Base-by-base conservation (phyloP, 2,329 filamentous ascomycete species). In the Kalaharituber pfeilii region DNA sequence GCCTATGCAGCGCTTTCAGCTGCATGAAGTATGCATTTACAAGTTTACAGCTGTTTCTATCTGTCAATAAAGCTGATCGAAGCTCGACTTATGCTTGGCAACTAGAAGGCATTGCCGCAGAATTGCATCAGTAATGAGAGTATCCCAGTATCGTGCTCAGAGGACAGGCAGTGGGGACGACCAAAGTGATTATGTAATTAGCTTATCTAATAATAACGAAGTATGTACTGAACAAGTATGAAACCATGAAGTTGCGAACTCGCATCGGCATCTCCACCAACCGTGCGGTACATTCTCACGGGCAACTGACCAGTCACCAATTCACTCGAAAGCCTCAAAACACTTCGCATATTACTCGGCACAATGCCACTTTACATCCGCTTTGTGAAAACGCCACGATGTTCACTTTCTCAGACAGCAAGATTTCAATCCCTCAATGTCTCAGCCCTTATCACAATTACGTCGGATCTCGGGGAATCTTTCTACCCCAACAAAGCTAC, bases 11-110 rank as follows among this genome's bases (percentile, higher is more conserved):
- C 11, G 84, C 84, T 53, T 89, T 84, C 18, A 94, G 75, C 60
- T 85, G 82, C 1, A 85, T 79, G 8, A 94, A 76, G 63, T 86
- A 81, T 53, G 86, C 81, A 62, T 83, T 79, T 2, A 96, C 77
- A 1, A 80, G 72, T 66, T 91, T 93, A n/a, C 67, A 93, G 86
- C 65, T 85, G 79, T 65, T 80, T 82, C 6, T 81, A 81, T 27
- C 76, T 25, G 77, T 69, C 61, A 76, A 74, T 47, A 22, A 15
- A 22, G 50, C 26, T 27, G 25, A 20, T 36, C 6, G n/a, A 8
- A 8, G n/a, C n/a, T 18, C n/a, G 9, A 22, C 54, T 49, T 24
- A 55, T 49, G 50, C 20, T 53, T 61, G 60, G 55, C 57, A 56
- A 33, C 53, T 56, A 51, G 49, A 56, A 47, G 58, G 49, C 62